Percentiles rank a stretch among this genome's conserved stretches.
These are phyloP conservation scores for Gracilaria gracilis DNA, from an alignment of 23 red algal species.

Conservation along the genomic window DNA sequence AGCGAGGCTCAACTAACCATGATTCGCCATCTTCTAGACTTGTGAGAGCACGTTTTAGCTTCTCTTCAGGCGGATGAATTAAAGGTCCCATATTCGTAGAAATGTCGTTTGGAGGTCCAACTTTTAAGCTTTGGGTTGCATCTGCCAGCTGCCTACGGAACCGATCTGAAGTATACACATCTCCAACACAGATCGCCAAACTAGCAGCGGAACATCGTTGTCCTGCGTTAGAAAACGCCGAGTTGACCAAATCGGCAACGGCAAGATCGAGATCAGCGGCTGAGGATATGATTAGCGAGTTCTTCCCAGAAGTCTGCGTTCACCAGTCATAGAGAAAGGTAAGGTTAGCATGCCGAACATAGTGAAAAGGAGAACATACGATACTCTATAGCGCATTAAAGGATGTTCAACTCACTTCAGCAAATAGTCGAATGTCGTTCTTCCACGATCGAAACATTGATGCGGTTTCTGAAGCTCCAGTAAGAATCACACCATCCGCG, in stretches of 20 bases:
- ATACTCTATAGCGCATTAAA: neutral
- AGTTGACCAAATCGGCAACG: conserved; percentile 59
- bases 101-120: conserved; percentile 39
- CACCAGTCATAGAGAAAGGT: neutral
- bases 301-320: conserved; percentile 69
- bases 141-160: conserved; percentile 65
- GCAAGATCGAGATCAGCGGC: conserved; percentile 70
- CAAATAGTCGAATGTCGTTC: conserved; percentile 64
- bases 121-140: conserved; percentile 45
- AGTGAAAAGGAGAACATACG: neutral
- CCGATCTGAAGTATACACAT: conserved; percentile 39
- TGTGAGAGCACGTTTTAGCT: conserved; percentile 49
- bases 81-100: conserved; percentile 65
- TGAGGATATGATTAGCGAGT: conserved; percentile 65
- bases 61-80: conserved; percentile 36
- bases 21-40: conserved; percentile 41
- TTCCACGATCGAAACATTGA: conserved; percentile 69
- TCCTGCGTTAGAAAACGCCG: conserved; percentile 61
- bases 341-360: neutral
- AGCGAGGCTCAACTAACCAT: conserved; percentile 66
- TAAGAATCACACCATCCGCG: conserved; percentile 65
- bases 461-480: conserved; percentile 65
- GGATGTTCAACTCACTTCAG: conserved; percentile 51
- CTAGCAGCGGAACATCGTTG: conserved; percentile 64
- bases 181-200: conserved; percentile 58